These are phyloP conservation scores for Kluyveromyces sp. DNA, from an alignment of 1,139 yeast genomes.

Conservation along the genomic window DNA sequence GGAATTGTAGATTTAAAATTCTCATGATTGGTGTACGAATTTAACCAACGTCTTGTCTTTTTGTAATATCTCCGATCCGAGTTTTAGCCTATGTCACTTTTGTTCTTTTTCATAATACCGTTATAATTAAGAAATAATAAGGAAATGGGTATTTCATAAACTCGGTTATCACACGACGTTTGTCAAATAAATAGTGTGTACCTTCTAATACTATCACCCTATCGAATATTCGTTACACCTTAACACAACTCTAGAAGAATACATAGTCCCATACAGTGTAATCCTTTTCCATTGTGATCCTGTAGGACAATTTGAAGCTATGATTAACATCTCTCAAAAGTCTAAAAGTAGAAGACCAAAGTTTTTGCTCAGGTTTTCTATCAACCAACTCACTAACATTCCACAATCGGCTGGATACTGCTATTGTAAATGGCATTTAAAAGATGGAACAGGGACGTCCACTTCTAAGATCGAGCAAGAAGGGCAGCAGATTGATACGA, in stretches of 20 bases:
- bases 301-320: not conserved
- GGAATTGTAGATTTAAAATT: too few species aligned
- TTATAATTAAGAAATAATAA: too few species aligned
- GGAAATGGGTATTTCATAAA: too few species aligned
- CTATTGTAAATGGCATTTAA: slow-evolving; percentile 51
- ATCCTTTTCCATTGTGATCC: not conserved
- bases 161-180: too few species aligned
- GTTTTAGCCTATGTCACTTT: too few species aligned
- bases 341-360: slow-evolving; percentile 33
- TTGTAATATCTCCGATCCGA: too few species aligned
- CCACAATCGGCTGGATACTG: slow-evolving; percentile 74
- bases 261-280: not conserved
- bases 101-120: too few species aligned
- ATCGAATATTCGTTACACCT: too few species aligned
- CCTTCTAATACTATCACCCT: too few species aligned
- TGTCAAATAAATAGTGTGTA: too few species aligned
- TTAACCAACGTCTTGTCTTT: too few species aligned
- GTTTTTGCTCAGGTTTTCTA: slow-evolving; percentile 51
- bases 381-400: slow-evolving; percentile 68
- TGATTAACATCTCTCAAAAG: slow-evolving; percentile 13
- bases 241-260: not conserved
- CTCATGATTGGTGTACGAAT: too few species aligned
- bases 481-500: slow-evolving; percentile 7
- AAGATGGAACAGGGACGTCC: slow-evolving; percentile 33
- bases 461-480: slow-evolving; percentile 10